phyloP scores from a whole-genome alignment of 2,329 filamentous ascomycete genomes.

The Lachnellula willkommii region DNA sequence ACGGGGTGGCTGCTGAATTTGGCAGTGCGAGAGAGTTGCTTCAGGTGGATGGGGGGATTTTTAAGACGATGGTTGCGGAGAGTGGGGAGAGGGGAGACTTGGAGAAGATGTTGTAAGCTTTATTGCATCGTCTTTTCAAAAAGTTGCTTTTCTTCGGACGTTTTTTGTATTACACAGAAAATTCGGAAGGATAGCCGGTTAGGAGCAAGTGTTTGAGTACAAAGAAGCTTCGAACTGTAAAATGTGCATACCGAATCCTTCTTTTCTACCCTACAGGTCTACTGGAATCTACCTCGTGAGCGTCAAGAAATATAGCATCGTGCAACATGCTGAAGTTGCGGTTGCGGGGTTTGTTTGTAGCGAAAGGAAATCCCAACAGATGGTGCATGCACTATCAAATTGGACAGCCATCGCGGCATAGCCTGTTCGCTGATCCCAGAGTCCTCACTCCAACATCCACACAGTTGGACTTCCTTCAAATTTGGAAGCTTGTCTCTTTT shows the following conservation, averaged over 20 bases:
- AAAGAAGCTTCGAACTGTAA: no score
- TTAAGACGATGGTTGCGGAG: not conserved
- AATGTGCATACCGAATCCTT: no score
- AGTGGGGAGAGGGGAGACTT: not conserved
- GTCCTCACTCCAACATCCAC: not conserved
- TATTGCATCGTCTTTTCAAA: no score
- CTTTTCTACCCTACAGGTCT: no score
- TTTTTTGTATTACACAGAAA: no score
- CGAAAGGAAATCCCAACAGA: not conserved
- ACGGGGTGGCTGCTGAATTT: slow-evolving; percentile 75
- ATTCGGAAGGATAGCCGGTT: no score
- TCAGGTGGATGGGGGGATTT: not conserved
- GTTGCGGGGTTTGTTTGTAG: not conserved
- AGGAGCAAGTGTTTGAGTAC: no score
- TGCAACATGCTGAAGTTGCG: not conserved
- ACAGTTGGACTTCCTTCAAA: not conserved
- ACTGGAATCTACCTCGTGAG: no score
- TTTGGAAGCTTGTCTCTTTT: not conserved
- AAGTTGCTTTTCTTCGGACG: no score
- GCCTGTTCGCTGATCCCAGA: not conserved
- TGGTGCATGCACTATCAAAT: not conserved
- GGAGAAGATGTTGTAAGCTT: not conserved
- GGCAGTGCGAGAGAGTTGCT: slow-evolving; percentile 36
- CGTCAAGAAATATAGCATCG: not conserved
- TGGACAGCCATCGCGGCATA: not conserved